Conservation (phyloP, 345 rosid genomes). For the Lagerstroemia speciosa region DNA sequence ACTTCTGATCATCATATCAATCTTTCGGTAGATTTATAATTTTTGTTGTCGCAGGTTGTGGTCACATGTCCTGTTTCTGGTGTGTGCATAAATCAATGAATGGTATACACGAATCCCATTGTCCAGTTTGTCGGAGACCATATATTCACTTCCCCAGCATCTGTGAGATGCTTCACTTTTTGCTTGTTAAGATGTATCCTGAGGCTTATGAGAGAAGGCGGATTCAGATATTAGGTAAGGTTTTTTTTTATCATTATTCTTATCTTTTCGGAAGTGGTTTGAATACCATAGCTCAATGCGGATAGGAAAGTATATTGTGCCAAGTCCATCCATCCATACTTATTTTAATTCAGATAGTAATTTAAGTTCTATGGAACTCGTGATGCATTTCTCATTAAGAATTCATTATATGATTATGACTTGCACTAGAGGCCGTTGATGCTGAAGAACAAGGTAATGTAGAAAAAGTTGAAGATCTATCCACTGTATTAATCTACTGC, state of each 20-base stretch:
- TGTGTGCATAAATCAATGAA: conserved; percentile 68
- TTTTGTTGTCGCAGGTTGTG: conserved; percentile 51
- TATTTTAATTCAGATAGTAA: not conserved
- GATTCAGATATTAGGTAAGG: conserved; percentile 43
- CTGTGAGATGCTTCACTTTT: conserved; percentile 49
- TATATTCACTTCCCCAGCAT: conserved; percentile 63
- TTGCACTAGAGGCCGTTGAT: not conserved
- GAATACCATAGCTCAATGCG: not conserved
- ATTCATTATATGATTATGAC: not conserved
- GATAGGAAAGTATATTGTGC: not conserved
- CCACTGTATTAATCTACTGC: not conserved
- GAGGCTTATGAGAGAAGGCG: conserved; percentile 42
- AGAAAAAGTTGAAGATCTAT: not conserved
- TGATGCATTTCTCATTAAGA: not conserved
- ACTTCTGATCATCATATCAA: not conserved
- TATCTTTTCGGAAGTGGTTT: not conserved
- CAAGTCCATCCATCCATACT: not conserved
- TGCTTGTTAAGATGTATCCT: conserved; percentile 65
- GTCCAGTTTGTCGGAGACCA: conserved; percentile 66
- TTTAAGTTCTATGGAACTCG: not conserved
- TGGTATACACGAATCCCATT: conserved; percentile 22
- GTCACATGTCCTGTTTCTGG: conserved; percentile 91
- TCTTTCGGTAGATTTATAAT: not conserved
- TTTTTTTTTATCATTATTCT: not conserved
- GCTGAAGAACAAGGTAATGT: not conserved